Evolutionary conservation across 768 basidiomycete genomes (phyloP), one percentile per base, ranked within the genome.

Genomic region (Boletellus ananas): DNA sequence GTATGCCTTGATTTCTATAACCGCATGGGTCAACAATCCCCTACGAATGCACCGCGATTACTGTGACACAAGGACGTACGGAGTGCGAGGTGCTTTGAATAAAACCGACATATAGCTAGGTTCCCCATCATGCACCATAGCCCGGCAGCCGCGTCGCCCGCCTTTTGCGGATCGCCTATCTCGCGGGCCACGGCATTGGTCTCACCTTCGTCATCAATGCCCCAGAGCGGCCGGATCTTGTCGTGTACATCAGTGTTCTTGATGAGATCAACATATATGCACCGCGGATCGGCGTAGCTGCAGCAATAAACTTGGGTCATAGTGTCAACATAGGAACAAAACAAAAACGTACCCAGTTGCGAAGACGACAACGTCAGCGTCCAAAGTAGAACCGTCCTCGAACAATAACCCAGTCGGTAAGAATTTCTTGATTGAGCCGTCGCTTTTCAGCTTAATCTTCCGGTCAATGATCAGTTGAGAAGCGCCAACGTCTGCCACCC

Each of bases 121-220:
- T 84, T 84, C 12, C 85, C 84, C 66, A 82, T 72, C 73, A 81
- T 79, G 52, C 66, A 74, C 81, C 83, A 86, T 34, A 83, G 50
- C 14, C 65, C 67, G 36, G 53, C 53, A 9, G 62, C 27, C 29
- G 42, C 47, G 11, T 58, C 39, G 0, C 50, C 57, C 3, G 61
- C 48, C 31, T 57, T 45, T 20, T 40, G 13, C 1, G 51, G 69
- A 17, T 77, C 59, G 21, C 82, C 83, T 29, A 79, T 57, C 54
- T 79, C 76, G 17, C 76, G 70, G 70, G 71, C 81, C 20, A 47
- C 10, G 3, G 54, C 49, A 3, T 49, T 50, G 6, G 67, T 4
- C 40, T 70, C 68, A 16, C 69, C 70, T 51, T 70, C 70, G 9
- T 59, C 50, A 39, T 70, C 54, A 10, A 62, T 45, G 2, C 70